Conservation (phyloP, 2,329 filamentous ascomycete species). For the Trematosphaeria pertusa region DNA sequence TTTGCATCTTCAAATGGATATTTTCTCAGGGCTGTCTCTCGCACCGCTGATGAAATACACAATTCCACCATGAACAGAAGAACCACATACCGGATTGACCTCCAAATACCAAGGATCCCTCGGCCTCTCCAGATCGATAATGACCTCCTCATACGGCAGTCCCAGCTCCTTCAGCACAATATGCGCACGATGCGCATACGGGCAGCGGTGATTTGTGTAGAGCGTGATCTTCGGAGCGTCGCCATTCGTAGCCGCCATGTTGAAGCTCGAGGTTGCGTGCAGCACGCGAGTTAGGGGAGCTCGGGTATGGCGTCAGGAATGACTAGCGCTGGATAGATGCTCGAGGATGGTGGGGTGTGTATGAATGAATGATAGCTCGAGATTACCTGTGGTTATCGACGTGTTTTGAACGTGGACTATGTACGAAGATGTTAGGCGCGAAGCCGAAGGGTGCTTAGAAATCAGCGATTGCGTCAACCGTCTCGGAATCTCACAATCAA, state of each 20-base stretch:
- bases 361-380: too few relatives aligned
- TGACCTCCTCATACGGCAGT: conserved; percentile 72
- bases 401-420: too few relatives aligned
- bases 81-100: conserved; percentile 71
- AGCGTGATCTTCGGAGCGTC: conserved; percentile 63
- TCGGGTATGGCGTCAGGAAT: conserved; percentile 1
- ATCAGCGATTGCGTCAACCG: conserved; percentile 14
- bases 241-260: conserved; percentile 33
- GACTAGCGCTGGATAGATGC: conserved; percentile 10
- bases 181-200: conserved; percentile 78
- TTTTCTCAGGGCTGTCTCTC: too few relatives aligned
- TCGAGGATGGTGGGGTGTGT: neutral
- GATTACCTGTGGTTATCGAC: too few relatives aligned
- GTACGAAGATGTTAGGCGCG: too few relatives aligned
- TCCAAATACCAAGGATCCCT: conserved; percentile 76
- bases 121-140: conserved; percentile 73
- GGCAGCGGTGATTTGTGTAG: conserved; percentile 74
- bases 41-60: too few relatives aligned
- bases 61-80: too few relatives aligned
- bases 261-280: neutral
- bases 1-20: too few relatives aligned
- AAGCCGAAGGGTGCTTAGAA: too few relatives aligned
- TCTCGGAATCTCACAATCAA: neutral
- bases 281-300: conserved; percentile 3
- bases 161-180: conserved; percentile 72